Evolutionary conservation across 371 early-diverging fungal genomes (phyloP), one percentile per base, ranked within the genome.

Genomic region (Apophysomyces ossiformis): DNA sequence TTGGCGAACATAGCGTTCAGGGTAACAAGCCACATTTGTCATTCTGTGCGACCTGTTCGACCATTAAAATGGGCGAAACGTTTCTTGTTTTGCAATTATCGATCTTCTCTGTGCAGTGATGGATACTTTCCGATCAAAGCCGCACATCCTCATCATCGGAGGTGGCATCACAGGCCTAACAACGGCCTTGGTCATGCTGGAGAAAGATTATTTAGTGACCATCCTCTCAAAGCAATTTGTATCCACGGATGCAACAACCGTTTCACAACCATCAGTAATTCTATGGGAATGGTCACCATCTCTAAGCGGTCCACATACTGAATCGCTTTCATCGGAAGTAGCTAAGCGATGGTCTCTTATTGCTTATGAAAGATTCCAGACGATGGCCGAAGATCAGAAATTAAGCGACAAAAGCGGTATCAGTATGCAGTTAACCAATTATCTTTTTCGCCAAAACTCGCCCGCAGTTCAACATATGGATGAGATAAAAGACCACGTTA

Each of bases 121-220:
- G 54, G 54, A 50, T 50, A 50, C 54, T 50, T 50, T 50, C 21
- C 54, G 54, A 50, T 50, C 54, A 50, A 50, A 50, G 21, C 54
- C 54, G 54, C 54, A 50, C 21, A 50, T 50, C 21, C 54, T 50
- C 16, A 21, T 50, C 9, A 21, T 50, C 18, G 54, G 54, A 21
- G 21, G 54, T 50, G 54, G 54, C 21, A 21, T 50, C 11, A 21
- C 21, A 50, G 54, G 54, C n/a, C 21, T 50, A 50, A 50, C 54
- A 7, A 50, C 54, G 9, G 54, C 54, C 11, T 50, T 16, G 54
- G 8, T 50, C 9, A n/a, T 50, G n/a, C 54, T 50, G n/a, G 54
- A 50, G 8, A 50, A 50, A 21, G 54, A 11, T 21, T 21, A 50
- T 26, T 26, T 9, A 4, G 54, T 50, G 4, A 50, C 54, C 54